A percentile compares a stretch with the other conserved stretches of the same genome.
These are phyloP conservation scores for Amanita muscaria DNA, from an alignment of 768 basidiomycete genomes.

Conservation along the genomic window DNA sequence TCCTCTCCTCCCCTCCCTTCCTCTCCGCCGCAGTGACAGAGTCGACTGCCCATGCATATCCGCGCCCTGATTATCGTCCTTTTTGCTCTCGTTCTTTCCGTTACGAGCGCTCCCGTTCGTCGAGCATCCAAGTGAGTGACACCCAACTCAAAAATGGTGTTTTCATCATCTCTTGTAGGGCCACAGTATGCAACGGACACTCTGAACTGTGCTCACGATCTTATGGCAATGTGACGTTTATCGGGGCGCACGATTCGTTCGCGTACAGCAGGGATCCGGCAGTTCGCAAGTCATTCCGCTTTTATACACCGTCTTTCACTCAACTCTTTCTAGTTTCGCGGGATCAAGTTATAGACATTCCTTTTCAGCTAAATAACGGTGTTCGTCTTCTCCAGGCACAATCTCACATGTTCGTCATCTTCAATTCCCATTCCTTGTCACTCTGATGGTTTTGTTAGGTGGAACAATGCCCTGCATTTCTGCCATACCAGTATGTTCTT, in stretches of 20 bases:
- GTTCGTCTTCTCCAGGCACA: conserved; percentile 57
- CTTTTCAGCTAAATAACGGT: conserved; percentile 39
- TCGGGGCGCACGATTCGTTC: conserved; percentile 52
- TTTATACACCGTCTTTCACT: neutral
- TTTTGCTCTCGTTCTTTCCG: no score
- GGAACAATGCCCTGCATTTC: conserved; percentile 42
- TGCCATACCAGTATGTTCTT: conserved; percentile 53
- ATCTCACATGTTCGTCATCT: conserved; percentile 31
- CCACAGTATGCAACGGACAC: conserved; percentile 55
- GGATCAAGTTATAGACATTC: conserved; percentile 43
- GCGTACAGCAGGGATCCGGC: conserved; percentile 40
- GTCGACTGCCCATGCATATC: no score
- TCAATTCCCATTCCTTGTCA: neutral
- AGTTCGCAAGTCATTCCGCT: conserved; percentile 26
- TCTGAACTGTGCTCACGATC: conserved; percentile 49
- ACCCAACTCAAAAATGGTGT: no score
- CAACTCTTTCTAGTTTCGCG: conserved; percentile 26
- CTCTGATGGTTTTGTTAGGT: neutral
- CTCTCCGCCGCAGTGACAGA: no score
- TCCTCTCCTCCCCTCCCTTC: no score
- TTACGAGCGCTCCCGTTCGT: neutral
- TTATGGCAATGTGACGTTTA: conserved; percentile 43
- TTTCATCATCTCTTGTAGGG: conserved; percentile 17
- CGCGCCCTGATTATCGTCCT: no score
- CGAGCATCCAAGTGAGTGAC: no score